Evolutionary conservation across 2,329 filamentous ascomycete genomes (phyloP).

Genomic region (Zalaria obscura): DNA sequence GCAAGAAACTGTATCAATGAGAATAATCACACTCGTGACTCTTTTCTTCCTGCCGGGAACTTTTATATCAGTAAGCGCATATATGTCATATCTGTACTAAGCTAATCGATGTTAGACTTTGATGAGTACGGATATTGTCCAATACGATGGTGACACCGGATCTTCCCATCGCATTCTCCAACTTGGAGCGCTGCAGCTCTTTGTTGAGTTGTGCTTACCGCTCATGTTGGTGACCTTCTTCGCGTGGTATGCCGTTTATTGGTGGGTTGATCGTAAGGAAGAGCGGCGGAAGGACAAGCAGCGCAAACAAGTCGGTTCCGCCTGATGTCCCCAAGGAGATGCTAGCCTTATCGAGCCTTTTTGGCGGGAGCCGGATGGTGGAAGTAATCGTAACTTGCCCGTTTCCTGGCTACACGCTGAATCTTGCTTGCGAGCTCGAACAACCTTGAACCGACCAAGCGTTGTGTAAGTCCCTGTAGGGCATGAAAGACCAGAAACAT

Average conservation of each 20-base stretch:
- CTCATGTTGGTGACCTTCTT: slow-evolving; percentile 20
- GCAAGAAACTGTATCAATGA: slow-evolving; percentile 27
- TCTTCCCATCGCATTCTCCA: slow-evolving; percentile 9
- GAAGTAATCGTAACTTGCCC: too few relatives aligned
- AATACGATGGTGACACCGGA: slow-evolving; percentile 7
- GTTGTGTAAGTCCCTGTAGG: too few relatives aligned
- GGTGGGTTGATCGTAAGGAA: slow-evolving; percentile 10
- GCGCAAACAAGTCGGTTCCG: background rate
- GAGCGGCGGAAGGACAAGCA: background rate
- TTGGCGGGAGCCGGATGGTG: background rate
- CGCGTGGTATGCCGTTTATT: slow-evolving; percentile 20
- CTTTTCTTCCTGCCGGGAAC: slow-evolving; percentile 29
- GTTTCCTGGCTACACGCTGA: too few relatives aligned
- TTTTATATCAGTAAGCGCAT: slow-evolving; percentile 24
- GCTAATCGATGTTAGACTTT: slow-evolving; percentile 18
- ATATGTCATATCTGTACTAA: background rate
- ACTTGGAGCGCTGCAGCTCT: slow-evolving; percentile 16
- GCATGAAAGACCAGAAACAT: too few relatives aligned
- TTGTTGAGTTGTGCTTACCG: slow-evolving; percentile 20
- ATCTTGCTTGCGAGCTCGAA: too few relatives aligned
- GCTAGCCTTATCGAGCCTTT: background rate
- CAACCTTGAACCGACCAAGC: too few relatives aligned
- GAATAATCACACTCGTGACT: slow-evolving; percentile 27
- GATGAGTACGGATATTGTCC: slow-evolving; percentile 26
- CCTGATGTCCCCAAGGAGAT: background rate